Percentiles rank a stretch among this genome's conserved stretches.
Conservation (phyloP, 2,329 filamentous ascomycete species). For the Colletotrichum aenigma region DNA sequence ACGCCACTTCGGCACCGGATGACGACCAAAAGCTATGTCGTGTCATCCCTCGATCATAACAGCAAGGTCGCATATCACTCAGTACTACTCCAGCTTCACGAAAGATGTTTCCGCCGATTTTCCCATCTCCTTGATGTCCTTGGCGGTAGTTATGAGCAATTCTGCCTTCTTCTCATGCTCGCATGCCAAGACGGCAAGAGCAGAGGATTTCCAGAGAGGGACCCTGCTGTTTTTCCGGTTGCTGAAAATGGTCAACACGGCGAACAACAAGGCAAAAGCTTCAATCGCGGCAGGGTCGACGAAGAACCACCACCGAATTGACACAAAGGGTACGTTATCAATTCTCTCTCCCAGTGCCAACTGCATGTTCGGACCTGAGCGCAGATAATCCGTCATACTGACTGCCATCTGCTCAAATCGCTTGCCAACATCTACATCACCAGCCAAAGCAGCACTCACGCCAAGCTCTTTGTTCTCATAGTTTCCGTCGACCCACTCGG, state of each 20-base stretch:
- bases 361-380: rapidly evolving
- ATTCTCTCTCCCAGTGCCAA: rapidly evolving
- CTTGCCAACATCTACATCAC: not conserved
- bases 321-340: rapidly evolving
- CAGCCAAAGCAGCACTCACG: not conserved
- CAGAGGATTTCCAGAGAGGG: not conserved
- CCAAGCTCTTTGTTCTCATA: too few species aligned
- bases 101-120: rapidly evolving
- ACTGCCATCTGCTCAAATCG: not conserved
- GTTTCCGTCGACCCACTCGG: too few species aligned
- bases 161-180: not conserved
- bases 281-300: not conserved
- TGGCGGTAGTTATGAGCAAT: not conserved
- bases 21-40: not conserved
- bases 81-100: not conserved
- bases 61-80: too few species aligned
- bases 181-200: not conserved
- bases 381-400: not conserved
- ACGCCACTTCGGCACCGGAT: not conserved
- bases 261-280: not conserved
- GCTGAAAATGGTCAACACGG: not conserved
- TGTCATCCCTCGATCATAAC: too few species aligned
- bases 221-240: not conserved
- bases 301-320: not conserved
- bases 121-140: not conserved